Conservation (phyloP, 331 rosid genomes). For the Quercus phellos region DNA sequence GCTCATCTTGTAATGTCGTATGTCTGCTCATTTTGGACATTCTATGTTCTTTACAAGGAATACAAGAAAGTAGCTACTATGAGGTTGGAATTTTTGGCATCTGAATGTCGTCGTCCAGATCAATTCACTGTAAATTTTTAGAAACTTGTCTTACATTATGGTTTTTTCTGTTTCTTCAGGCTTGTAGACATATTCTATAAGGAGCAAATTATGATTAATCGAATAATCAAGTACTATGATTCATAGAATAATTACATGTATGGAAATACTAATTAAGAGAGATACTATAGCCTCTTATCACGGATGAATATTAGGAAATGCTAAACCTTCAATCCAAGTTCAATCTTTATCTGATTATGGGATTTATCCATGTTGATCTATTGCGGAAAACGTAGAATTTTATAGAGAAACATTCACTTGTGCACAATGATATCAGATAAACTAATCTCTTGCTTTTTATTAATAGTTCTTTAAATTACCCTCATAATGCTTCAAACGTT, state of each 20-base stretch:
- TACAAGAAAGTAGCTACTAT: constrained; percentile 54
- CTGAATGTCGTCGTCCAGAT: constrained; percentile 76
- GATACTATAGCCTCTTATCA: background rate
- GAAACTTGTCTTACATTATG: constrained; percentile 6
- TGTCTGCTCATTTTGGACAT: constrained; percentile 76
- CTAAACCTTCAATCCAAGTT: background rate
- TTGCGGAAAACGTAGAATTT: background rate
- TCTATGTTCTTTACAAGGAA: constrained; percentile 65
- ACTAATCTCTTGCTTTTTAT: background rate
- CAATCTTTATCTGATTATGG: background rate
- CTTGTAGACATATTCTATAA: background rate
- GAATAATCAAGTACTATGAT: too few species aligned
- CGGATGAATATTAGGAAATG: background rate
- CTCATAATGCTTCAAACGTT: too few species aligned
- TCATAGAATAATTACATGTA: background rate
- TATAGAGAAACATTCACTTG: background rate
- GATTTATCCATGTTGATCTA: background rate
- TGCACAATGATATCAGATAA: background rate
- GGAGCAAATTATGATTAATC: background rate
- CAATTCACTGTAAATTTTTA: constrained; percentile 64
- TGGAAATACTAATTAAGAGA: background rate
- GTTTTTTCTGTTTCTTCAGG: constrained; percentile 1
- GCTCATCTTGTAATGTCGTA: constrained; percentile 76
- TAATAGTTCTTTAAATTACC: too few species aligned
- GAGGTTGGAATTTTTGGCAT: constrained; percentile 76